A percentile compares a stretch with the other conserved stretches of the same genome.
These are phyloP conservation scores for Luffa acutangula DNA, from an alignment of 306 rosid genomes.

Conservation along the genomic window DNA sequence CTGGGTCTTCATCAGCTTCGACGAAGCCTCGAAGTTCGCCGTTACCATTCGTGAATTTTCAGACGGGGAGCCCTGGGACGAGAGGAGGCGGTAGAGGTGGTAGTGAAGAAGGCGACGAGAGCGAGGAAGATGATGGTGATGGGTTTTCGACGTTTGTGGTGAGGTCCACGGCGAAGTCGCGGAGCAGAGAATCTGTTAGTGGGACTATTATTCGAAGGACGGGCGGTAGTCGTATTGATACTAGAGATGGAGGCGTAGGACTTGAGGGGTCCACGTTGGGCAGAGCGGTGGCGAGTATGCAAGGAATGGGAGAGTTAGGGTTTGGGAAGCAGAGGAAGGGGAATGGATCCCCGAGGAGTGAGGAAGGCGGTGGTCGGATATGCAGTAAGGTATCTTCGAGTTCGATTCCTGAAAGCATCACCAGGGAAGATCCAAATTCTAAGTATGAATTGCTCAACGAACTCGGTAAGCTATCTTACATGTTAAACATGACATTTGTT, in stretches of 20 bases:
- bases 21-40: slow-evolving; percentile 32
- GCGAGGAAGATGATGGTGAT: slow-evolving; percentile 28
- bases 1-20: slow-evolving; percentile 27
- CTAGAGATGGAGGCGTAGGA: slow-evolving; percentile 8
- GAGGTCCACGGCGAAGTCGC: slow-evolving; percentile 35
- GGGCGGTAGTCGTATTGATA: slow-evolving; percentile 6
- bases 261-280: slow-evolving; percentile 51
- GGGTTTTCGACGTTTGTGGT: slow-evolving; percentile 66
- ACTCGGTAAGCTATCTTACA: slow-evolving; percentile 47
- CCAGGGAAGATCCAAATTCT: slow-evolving; percentile 76
- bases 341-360: slow-evolving; percentile 48
- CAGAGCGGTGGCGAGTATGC: slow-evolving; percentile 93
- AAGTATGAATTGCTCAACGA: slow-evolving; percentile 94
- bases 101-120: slow-evolving; percentile 20
- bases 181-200: slow-evolving; percentile 48
- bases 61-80: slow-evolving; percentile 20
- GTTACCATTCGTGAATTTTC: slow-evolving; percentile 2
- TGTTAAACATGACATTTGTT: background rate
- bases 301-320: slow-evolving; percentile 56
- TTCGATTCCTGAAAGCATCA: slow-evolving; percentile 87
- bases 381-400: slow-evolving; percentile 60
- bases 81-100: slow-evolving; percentile 18
- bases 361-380: slow-evolving; percentile 39
- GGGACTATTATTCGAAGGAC: slow-evolving; percentile 59
- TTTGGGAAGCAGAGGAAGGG: slow-evolving; percentile 68